Conservation (phyloP, 2,329 filamentous ascomycete species). For the Colletotrichum sp. region DNA sequence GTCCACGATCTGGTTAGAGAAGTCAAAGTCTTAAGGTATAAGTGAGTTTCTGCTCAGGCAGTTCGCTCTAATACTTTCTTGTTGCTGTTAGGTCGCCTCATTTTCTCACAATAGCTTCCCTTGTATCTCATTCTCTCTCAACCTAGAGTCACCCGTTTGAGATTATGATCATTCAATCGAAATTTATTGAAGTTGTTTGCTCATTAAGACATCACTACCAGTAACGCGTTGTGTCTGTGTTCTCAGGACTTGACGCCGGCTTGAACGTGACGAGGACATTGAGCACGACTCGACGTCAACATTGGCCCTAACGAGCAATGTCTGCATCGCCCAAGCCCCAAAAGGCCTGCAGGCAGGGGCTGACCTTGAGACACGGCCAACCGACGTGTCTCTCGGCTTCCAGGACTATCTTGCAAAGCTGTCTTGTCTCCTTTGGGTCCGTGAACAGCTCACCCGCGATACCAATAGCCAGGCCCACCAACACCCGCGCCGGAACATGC, state of each 20-base stretch:
- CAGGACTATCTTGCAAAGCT: not conserved
- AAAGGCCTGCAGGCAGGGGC: not conserved
- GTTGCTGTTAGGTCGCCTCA: not conserved
- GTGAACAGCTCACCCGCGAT: not conserved
- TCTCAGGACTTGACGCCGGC: not conserved
- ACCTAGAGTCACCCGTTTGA: not conserved
- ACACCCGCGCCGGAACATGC: not conserved
- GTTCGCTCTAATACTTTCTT: not conserved
- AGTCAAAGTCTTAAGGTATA: not conserved
- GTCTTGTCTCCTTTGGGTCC: not conserved
- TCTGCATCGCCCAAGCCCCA: not conserved
- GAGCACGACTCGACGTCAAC: not conserved
- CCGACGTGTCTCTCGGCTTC: not conserved
- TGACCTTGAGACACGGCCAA: not conserved
- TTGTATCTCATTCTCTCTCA: not conserved
- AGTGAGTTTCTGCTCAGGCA: not conserved
- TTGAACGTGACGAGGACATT: not conserved
- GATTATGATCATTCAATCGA: not conserved
- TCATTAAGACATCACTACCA: rapidly evolving
- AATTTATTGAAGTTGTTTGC: not conserved
- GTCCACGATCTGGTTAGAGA: not conserved
- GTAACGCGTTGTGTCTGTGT: not conserved
- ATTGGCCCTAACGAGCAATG: not conserved
- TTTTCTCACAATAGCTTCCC: not conserved
- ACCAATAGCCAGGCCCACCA: not conserved